Base-by-base conservation (phyloP, 2,329 filamentous ascomycete species). In the Raffaelea arxii region DNA sequence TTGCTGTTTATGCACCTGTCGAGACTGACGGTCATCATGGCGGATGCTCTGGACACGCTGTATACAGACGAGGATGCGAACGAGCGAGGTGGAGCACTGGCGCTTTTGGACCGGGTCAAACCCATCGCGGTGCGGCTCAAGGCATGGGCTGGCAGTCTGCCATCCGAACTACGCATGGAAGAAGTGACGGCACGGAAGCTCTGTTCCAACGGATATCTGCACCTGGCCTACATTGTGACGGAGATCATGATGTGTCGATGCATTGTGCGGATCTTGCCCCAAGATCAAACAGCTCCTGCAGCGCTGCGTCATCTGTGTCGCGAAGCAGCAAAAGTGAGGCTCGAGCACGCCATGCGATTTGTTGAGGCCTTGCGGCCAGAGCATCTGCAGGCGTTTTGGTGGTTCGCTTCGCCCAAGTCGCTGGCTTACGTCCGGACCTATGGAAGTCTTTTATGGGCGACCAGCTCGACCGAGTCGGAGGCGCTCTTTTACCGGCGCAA, bases 1-100 rank as follows among this genome's bases (percentile, higher is more conserved):
- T 62, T 69, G 49, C 56, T 72, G 10, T 77, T 77, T 53, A 66
- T 71, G 38, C 67, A 72, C 18, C 68, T 77, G 43, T 69, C 72
- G 18, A 63, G 68, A 21, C 56, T 78, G 7, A 72, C 72, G 2
- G 62, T 68, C 38, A 72, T 77, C 38, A 65, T 76, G 40, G 66
- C 68, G 35, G 72, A 76, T 41, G 69, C 76, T 21, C 59, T 75
- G 21, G 66, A 68, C 10, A 66, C 62, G 0, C 67, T 77, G 9
- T 76, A 75, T 53, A 70, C 63, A 3, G 55, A 58, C 6, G 58
- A 65, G 53, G 41, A 59, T 55, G 4, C 53, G 42, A 40, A 10
- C 37, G 11, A 18, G 10, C 18, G 18, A 18, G 22, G 22, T 4
- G 22, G 39, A 22, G 18, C 24, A n/a, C 48, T 51, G 24, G 51